phyloP scores from a whole-genome alignment of 1,139 yeast species.

The Ogataea hybrid region DNA sequence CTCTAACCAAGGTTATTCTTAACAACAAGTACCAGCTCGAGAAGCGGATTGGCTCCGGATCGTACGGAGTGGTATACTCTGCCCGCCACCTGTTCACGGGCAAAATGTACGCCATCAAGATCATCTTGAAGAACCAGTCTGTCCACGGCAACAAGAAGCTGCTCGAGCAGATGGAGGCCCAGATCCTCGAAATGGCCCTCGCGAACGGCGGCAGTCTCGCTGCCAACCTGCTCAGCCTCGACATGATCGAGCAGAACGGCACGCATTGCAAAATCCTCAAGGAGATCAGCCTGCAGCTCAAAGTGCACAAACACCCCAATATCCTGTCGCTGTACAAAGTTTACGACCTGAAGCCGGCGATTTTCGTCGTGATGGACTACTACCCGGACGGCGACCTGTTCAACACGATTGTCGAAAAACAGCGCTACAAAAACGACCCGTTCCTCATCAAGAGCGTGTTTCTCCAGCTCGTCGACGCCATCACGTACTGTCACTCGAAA shows the following conservation, averaged over 20 bases:
- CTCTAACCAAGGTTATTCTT: conserved; percentile 31
- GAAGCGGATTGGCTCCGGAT: conserved; percentile 79
- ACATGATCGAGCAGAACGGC: conserved; percentile 43
- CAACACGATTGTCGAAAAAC: conserved; percentile 69
- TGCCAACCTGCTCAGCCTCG: conserved; percentile 39
- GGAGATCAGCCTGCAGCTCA: conserved; percentile 71
- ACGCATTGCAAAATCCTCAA: conserved; percentile 48
- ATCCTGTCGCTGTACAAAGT: conserved; percentile 74
- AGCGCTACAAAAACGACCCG: conserved; percentile 51
- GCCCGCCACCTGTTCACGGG: conserved; percentile 56
- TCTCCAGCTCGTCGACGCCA: conserved; percentile 70
- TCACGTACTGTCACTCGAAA: conserved; percentile 63
- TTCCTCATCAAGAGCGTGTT: conserved; percentile 67
- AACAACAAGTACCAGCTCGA: conserved; percentile 46
- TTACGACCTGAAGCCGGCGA: conserved; percentile 50
- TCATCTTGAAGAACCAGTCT: conserved; percentile 50
- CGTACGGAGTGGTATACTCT: conserved; percentile 80
- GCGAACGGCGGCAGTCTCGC: conserved; percentile 26
- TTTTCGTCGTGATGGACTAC: conserved; percentile 80
- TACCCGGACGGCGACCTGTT: conserved; percentile 82
- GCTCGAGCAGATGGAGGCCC: conserved; percentile 28
- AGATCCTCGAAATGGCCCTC: conserved; percentile 25
- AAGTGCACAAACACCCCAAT: conserved; percentile 76
- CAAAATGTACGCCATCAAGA: conserved; percentile 67
- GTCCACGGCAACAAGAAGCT: conserved; percentile 31